A percentile compares a stretch with the other conserved stretches of the same genome.
Evolutionary conservation across 1,139 yeast species (phyloP).

Genomic region (Barnettozyma hawaiiensis): DNA sequence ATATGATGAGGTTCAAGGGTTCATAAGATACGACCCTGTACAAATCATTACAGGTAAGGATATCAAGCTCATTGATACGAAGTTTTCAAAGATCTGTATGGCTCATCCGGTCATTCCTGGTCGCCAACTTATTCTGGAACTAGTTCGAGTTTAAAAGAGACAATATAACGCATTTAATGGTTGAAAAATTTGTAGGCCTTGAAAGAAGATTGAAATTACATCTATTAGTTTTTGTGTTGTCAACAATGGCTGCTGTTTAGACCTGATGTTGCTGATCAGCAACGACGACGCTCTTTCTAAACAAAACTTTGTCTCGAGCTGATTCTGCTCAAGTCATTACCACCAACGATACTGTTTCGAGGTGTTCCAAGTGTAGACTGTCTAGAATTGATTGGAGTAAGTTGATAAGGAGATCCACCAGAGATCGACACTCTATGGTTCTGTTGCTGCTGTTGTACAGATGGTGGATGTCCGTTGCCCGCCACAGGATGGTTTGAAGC

Average conservation of each 20-base stretch:
- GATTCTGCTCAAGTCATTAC: constrained; percentile 15
- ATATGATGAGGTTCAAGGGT: constrained; percentile 37
- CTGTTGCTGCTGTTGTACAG: too few relatives aligned
- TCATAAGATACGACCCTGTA: constrained; percentile 39
- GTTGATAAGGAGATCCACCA: constrained; percentile 21
- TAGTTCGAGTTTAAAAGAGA: constrained; percentile 9
- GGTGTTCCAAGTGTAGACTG: constrained; percentile 23
- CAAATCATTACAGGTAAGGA: constrained; percentile 76
- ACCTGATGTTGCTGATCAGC: background rate
- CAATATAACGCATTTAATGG: background rate
- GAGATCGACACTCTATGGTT: constrained; percentile 4
- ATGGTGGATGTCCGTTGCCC: constrained; percentile 14
- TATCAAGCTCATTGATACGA: constrained; percentile 41
- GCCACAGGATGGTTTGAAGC: constrained; percentile 14
- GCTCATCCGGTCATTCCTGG: constrained; percentile 69
- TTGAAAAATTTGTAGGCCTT: too few relatives aligned
- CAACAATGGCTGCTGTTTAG: too few relatives aligned
- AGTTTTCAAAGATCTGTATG: constrained; percentile 45
- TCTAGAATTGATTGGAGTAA: constrained; percentile 26
- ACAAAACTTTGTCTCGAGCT: constrained; percentile 9
- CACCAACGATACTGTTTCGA: constrained; percentile 13
- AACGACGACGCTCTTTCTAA: background rate
- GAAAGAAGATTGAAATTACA: too few relatives aligned
- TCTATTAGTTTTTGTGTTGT: too few relatives aligned
- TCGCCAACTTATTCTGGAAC: constrained; percentile 45